Base-by-base conservation (phyloP, 2,329 filamentous ascomycete species). In the Fusarium equiseti region DNA sequence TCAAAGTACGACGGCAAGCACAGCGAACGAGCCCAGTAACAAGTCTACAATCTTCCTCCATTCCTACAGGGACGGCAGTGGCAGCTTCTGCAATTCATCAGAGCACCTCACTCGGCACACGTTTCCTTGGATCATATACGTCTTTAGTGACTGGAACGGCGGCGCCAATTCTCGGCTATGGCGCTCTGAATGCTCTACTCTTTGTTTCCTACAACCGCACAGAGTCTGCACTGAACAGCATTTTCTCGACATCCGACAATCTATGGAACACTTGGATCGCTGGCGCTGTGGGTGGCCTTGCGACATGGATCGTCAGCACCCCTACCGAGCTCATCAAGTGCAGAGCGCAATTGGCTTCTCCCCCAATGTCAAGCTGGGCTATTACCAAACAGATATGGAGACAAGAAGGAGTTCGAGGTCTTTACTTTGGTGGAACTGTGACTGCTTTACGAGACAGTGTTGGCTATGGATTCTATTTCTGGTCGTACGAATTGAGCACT, bases 391-490 rank as follows among this genome's bases (percentile, higher is more conserved):
- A 89, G 24, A 88, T 93, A 27, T 83, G 90, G 75, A 84, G 80
- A 38, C 81, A 78, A 2, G 79, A 84, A 56, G 89, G 91, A 6
- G 84, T 93, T 6, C 84, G 86, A 42, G 95, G 94, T 0, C 80
- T 98, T 24, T 98, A 97, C 77, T 87, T 90, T 67, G 95, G 94
- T 22, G 95, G 95, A 22, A 84, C 83, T 1, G 89, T 98, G 18
- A 98, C 95, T 1, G 93, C 91, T 56, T 78, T 95, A 43, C 87
- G 95, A 52, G 95, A 98, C 80, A 91, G 91, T 62, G 88, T 98
- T 59, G 95, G 95, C n/a, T 98, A 98, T 81, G 95, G 95, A 0
- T 98, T 98, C 80, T 98, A 98, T 78, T 98, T 98, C 79, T 97
- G 92, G 92, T 91, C 92, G 2, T 98, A 98, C 77, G 92, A 97